Evolutionary conservation across 257 asterid species (phyloP).

Genomic region (Catharanthus roseus): DNA sequence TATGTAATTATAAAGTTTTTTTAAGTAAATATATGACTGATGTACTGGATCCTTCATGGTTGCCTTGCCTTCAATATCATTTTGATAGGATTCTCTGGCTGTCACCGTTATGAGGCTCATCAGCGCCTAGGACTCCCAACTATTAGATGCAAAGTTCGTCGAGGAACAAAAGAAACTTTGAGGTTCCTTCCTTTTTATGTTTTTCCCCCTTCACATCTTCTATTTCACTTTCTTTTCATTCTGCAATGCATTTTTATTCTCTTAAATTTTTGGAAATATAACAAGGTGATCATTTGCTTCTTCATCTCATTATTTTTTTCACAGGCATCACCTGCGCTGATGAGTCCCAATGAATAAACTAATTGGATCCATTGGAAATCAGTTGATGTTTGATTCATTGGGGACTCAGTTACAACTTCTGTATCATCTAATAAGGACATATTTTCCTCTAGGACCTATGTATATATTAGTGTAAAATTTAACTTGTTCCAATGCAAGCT

Average conservation of each 20-base stretch:
- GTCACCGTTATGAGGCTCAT: conserved; percentile 96
- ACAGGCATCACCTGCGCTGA: conserved; percentile 70
- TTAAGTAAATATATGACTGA: background rate
- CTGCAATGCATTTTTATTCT: background rate
- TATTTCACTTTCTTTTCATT: background rate
- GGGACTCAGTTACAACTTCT: background rate
- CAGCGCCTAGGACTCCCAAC: conserved; percentile 83
- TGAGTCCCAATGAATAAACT: background rate
- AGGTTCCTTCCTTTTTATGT: conserved; percentile 52
- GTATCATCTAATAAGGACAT: background rate
- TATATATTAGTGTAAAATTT: background rate
- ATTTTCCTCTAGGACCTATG: background rate
- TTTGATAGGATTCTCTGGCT: conserved; percentile 78
- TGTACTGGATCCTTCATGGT: background rate
- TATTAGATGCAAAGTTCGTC: conserved; percentile 85
- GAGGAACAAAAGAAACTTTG: conserved; percentile 90
- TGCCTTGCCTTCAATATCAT: conserved; percentile 11
- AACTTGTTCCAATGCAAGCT: background rate
- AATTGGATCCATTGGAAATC: background rate
- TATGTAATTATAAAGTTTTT: background rate
- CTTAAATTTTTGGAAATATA: background rate
- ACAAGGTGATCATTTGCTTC: background rate
- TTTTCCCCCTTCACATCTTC: background rate
- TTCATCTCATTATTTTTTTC: background rate
- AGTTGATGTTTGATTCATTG: background rate